phyloP scores from a whole-genome alignment of 306 rosid genomes.

The Senna tora region DNA sequence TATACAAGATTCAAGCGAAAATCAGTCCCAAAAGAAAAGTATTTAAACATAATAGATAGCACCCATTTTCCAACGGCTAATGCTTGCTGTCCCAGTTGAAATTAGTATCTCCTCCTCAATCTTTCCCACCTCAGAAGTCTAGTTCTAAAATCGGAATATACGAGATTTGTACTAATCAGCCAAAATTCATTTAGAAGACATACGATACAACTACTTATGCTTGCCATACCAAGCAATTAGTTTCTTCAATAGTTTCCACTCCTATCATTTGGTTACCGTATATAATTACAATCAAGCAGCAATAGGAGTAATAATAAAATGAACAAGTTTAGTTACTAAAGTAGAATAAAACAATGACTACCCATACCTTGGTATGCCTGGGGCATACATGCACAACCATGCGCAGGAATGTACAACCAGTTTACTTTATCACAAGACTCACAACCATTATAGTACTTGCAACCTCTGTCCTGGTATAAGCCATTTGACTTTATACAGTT shows the following conservation, averaged over 20 bases:
- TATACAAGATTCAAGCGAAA: not conserved
- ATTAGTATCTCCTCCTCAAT: not conserved
- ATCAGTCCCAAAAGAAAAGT: not conserved
- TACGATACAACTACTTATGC: not conserved
- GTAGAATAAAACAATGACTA: not conserved
- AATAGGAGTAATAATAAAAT: not conserved
- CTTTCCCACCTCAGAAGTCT: not conserved
- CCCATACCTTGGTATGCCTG: constrained; percentile 17
- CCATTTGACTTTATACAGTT: not conserved
- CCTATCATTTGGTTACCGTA: not conserved
- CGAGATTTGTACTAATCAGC: not conserved
- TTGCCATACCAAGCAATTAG: constrained; percentile 16
- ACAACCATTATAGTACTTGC: not conserved
- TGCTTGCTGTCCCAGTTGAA: not conserved
- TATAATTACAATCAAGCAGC: constrained; percentile 28
- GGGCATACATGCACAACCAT: constrained; percentile 37
- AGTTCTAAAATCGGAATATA: not conserved
- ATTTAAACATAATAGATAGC: not conserved
- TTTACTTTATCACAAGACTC: not conserved
- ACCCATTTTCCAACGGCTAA: not conserved
- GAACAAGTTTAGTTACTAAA: not conserved
- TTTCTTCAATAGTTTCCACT: constrained; percentile 5
- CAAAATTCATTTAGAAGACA: not conserved
- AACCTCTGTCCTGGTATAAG: not conserved
- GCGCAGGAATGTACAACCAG: constrained; percentile 25